These are phyloP conservation scores for Fusarium begoniae DNA, from an alignment of 2,329 filamentous ascomycete genomes.

Conservation along the genomic window DNA sequence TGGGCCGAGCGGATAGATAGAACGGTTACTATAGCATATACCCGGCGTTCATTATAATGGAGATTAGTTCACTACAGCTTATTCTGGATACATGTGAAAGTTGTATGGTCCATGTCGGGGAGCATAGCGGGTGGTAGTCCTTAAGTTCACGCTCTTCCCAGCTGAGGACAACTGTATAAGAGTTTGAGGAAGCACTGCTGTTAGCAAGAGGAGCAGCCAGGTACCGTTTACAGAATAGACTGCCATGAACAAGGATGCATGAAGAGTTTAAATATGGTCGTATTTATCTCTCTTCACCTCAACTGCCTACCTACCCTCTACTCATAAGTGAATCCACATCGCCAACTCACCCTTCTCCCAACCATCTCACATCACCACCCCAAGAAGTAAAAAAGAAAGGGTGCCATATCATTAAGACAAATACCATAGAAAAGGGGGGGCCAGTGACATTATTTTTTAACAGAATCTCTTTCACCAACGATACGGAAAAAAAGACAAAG, in stretches of 20 bases:
- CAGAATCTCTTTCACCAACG: conserved; percentile 3
- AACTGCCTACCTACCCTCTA: neutral
- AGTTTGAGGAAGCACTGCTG: neutral
- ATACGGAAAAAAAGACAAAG: neutral
- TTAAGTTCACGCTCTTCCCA: too few relatives aligned
- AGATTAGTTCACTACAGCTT: neutral
- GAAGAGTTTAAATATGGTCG: neutral
- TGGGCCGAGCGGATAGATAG: neutral
- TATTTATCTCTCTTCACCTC: neutral
- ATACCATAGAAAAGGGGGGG: conserved; percentile 9
- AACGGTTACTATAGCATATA: conserved; percentile 18
- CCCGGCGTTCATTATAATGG: conserved; percentile 24
- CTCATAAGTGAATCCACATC: neutral
- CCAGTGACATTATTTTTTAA: neutral
- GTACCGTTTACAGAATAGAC: neutral
- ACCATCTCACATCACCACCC: neutral
- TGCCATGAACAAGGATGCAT: neutral
- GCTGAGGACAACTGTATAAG: neutral
- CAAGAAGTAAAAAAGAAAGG: conserved; percentile 18
- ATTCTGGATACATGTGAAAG: accelerated
- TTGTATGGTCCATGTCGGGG: neutral
- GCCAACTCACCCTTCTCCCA: neutral
- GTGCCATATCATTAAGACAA: conserved; percentile 36
- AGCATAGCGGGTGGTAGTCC: too few relatives aligned
- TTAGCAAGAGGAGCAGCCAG: neutral